Conservation (phyloP, 176 grass and related monocot genomes). For the Oryza nivara region DNA sequence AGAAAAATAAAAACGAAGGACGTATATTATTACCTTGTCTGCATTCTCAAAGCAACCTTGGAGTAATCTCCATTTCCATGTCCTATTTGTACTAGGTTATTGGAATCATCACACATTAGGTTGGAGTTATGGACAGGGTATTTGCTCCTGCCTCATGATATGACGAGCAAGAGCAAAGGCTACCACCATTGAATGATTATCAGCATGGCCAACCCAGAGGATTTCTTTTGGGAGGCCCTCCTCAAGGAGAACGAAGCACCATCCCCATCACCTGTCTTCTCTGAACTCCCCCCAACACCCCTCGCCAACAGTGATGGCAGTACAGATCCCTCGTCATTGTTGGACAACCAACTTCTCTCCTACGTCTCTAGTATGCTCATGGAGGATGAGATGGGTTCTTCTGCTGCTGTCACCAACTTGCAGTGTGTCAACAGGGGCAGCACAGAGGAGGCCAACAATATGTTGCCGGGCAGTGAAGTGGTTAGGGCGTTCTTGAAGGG, state of each 20-base stretch:
- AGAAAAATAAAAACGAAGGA: too few species aligned
- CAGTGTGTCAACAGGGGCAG: not conserved
- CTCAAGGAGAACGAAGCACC: not conserved
- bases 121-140: not conserved
- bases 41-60: not conserved
- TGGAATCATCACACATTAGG: not conserved
- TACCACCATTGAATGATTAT: not conserved
- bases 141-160: not conserved
- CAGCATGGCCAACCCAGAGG: conserved; percentile 11
- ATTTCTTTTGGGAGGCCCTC: conserved; percentile 12
- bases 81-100: not conserved
- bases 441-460: not conserved
- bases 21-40: not conserved
- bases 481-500: conserved; percentile 37
- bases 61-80: not conserved
- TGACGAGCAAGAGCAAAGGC: not conserved
- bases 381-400: conserved; percentile 55
- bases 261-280: conserved; percentile 22
- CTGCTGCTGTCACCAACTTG: conserved; percentile 6
- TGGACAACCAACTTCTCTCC: conserved; percentile 21
- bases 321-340: not conserved
- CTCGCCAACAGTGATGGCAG: not conserved
- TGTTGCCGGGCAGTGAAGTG: conserved; percentile 12
- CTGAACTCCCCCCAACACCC: not conserved
- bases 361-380: conserved; percentile 47